Evolutionary conservation across 2,329 filamentous ascomycete genomes (phyloP).

Genomic region (Cryphonectria nitschkei): DNA sequence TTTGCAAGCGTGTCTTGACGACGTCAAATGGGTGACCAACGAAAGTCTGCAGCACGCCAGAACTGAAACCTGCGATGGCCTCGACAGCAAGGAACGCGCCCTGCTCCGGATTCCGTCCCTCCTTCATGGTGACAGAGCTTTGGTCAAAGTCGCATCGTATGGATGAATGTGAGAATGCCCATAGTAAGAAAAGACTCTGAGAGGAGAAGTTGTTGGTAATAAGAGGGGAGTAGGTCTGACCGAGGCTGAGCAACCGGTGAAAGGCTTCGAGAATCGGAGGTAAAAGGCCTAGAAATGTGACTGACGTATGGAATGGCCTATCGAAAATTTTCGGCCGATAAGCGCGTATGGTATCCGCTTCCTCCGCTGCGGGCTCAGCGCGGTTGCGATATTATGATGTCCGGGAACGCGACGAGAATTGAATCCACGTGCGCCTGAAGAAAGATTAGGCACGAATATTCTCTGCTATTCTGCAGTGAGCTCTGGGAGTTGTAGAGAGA

Average conservation of each 20-base stretch:
- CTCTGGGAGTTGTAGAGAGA: not conserved
- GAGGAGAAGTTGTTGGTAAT: not conserved
- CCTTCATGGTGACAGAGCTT: slow-evolving; percentile 23
- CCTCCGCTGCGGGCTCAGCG: slow-evolving; percentile 2
- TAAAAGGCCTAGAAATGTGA: slow-evolving; percentile 4
- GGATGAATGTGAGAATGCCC: not conserved
- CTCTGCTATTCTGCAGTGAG: not conserved
- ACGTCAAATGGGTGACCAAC: slow-evolving; percentile 92
- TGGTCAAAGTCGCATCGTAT: slow-evolving; percentile 25
- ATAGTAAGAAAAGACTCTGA: not conserved
- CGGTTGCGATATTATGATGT: not conserved
- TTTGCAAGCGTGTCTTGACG: slow-evolving; percentile 93
- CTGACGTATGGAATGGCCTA: slow-evolving; percentile 28
- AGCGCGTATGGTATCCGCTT: slow-evolving; percentile 13
- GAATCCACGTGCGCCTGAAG: not conserved
- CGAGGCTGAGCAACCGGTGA: not conserved
- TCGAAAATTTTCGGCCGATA: slow-evolving; percentile 29
- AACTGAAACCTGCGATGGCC: slow-evolving; percentile 85
- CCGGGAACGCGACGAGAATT: not conserved
- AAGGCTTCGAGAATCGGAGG: slow-evolving; percentile 12
- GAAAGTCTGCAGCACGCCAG: slow-evolving; percentile 83
- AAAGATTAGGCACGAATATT: not conserved
- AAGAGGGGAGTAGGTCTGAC: not conserved
- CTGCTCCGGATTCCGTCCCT: slow-evolving; percentile 49
- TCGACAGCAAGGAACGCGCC: slow-evolving; percentile 81